A percentile compares a stretch with the other conserved stretches of the same genome.
Conservation (phyloP, 257 asterid genomes). For the Vinca minor region DNA sequence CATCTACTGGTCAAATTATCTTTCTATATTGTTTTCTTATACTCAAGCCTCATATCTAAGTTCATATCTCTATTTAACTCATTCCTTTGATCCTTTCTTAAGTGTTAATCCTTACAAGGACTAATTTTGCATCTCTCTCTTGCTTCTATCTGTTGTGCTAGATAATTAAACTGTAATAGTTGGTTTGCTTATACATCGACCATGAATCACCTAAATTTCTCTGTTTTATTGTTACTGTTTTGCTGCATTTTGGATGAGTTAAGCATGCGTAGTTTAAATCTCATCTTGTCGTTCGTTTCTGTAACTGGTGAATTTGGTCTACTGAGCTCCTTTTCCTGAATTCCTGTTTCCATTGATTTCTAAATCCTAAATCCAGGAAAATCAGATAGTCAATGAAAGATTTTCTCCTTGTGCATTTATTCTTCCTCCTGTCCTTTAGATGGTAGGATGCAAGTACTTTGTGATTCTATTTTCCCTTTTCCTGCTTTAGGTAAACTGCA, state of each 20-base stretch:
- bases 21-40: not conserved
- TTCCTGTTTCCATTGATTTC: not conserved
- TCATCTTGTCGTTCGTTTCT: not conserved
- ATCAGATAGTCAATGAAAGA: not conserved
- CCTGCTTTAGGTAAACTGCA: constrained; percentile 16
- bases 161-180: not conserved
- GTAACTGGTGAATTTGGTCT: not conserved
- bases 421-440: not conserved
- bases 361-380: not conserved
- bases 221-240: not conserved
- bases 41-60: not conserved
- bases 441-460: not conserved
- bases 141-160: not conserved
- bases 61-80: not conserved
- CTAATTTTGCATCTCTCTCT: not conserved
- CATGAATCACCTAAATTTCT: not conserved
- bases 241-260: not conserved
- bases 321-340: not conserved
- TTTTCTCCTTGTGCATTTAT: not conserved
- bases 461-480: not conserved
- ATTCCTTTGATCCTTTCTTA: not conserved
- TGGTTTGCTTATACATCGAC: not conserved
- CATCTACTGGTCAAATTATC: not conserved
- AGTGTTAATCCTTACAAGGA: not conserved
- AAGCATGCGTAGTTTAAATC: not conserved